Base-by-base conservation (phyloP, 2,329 filamentous ascomycete genomes). In the Pyricularia pennisetigena region DNA sequence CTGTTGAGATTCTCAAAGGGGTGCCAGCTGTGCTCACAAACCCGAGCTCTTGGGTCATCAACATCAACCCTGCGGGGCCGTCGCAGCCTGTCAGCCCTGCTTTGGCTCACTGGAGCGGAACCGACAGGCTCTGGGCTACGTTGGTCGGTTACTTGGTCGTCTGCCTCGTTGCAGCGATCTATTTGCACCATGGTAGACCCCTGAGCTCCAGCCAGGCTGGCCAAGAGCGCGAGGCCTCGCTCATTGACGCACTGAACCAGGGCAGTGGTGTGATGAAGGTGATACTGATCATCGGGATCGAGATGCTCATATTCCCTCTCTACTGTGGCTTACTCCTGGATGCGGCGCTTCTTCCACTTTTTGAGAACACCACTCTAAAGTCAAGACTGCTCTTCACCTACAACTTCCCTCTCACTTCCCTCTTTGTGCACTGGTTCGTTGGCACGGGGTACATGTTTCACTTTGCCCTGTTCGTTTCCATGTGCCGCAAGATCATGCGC, bases 371-470 rank as follows among this genome's bases (percentile, higher is more conserved):
- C 0, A 94, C 91, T 0, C 79, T 97, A 67, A 85, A 85, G 71
- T 93, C 92, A 8, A 88, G 95, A 26, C 80, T 97, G 67, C 81
- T 88, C 4, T 99, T 97, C 74, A 92, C 92, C 1, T 81, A 87
- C 68, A 84, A 88, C 70, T 93, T 90, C 70, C 95, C 95, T 0
- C 85, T 94, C 72, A 97, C 93, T 0, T 97, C 94, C 16, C 87
- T 96, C 16, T 99, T 99, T 76, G 91, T 98, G 67, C 95, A 99
- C 77, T 99, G 95, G 95, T 99, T 99, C 75, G 90, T 97, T 68
- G 95, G 95, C 65, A 99, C 95, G 3, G 97, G 94, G 71, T 99
- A 99, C 79, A 99, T 99, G 96, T 99, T 99, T 80, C 95, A 99
- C 77, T 99, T 99, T 76, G 95, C 95, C 5, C 85, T 99, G 3